Base-by-base conservation (phyloP, 495 filamentous ascomycete genomes). In the Talaromyces proteolyticus region DNA sequence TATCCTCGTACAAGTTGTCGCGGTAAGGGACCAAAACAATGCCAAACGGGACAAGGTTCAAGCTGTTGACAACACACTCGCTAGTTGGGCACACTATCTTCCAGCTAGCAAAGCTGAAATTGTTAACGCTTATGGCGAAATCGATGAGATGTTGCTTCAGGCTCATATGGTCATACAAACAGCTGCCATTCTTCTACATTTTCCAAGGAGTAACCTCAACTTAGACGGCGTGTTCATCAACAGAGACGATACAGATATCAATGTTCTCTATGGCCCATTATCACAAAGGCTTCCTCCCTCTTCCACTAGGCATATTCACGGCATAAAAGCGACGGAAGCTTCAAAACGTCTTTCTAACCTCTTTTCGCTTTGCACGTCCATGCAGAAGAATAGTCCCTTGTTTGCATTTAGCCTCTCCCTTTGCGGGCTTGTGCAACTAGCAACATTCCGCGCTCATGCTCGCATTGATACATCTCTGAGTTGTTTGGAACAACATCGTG, bases 71-170 rank as follows among this genome's bases (percentile, higher is more conserved):
- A 73, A 73, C 53, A 68, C 70, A 12, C 61, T 73, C 6, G 64
- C 69, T 21, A 72, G 70, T 57, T 73, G 70, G 70, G 57, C 63
- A 36, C 70, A 73, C 52, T 68, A 72, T 47, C 51, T 73, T 6
- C 70, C 70, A 0, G 47, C 64, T 8, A 62, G 59, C 40, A 73
- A 73, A 39, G 50, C 66, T 19, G 69, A 72, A 38, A 65, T 73
- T 34, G 64, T 73, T n/a, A 68, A 73, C 49, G 58, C 58, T 17
- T 72, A 72, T 42, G 70, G 70, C 6, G 67, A 64, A 36, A 64
- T 74, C 14, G 70, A 74, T 37, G 70, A 74, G 47, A 74, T 74
- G 64, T 60, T 74, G 52, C 71, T 74, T 38, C 69, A 72, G 42
- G 69, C 70, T 6, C 70, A 74, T 22, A 50, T 63, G 20, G 70